These are phyloP conservation scores for Fraxinus cuspidata DNA, from an alignment of 257 asterid genomes.

Conservation along the genomic window DNA sequence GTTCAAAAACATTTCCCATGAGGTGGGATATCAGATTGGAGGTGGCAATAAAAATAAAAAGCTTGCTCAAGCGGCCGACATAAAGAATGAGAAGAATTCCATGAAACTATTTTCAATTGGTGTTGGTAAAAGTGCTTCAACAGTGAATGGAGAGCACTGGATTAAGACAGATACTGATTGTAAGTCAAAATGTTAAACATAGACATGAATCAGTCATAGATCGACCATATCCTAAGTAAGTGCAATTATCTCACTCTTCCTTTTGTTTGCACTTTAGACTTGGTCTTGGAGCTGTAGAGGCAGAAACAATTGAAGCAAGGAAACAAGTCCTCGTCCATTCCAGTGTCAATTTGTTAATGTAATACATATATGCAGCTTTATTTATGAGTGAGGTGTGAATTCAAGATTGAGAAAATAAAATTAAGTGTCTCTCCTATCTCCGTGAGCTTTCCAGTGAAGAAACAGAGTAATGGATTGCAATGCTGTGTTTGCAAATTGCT, in stretches of 20 bases:
- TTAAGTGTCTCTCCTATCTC: conserved; percentile 41
- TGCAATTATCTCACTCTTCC: conserved; percentile 29
- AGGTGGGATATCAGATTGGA: conserved; percentile 27
- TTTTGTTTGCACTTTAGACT: conserved; percentile 29
- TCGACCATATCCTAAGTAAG: conserved; percentile 11
- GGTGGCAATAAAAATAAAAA: conserved; percentile 29
- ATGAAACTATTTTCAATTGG: conserved; percentile 34
- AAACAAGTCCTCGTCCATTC: conserved; percentile 25
- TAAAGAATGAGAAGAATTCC: conserved; percentile 23
- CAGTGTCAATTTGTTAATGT: conserved; percentile 27
- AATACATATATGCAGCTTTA: conserved; percentile 19
- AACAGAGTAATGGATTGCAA: conserved; percentile 25
- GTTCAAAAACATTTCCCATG: conserved; percentile 28
- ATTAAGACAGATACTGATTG: conserved; percentile 62
- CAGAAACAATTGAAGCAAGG: conserved; percentile 30
- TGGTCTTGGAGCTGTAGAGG: conserved; percentile 57
- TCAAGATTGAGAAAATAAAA: conserved; percentile 33
- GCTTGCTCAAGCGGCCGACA: conserved; percentile 27
- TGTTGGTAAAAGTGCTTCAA: conserved; percentile 35
- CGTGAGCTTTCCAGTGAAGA: conserved; percentile 36
- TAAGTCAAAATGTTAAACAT: conserved; percentile 38
- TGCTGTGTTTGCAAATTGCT: conserved; percentile 20
- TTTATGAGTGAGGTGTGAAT: conserved; percentile 29
- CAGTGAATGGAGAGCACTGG: conserved; percentile 47
- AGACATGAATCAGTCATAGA: conserved; percentile 24